Conservation (phyloP, 352 stramenopile species). For the Globisporangium lucens region DNA sequence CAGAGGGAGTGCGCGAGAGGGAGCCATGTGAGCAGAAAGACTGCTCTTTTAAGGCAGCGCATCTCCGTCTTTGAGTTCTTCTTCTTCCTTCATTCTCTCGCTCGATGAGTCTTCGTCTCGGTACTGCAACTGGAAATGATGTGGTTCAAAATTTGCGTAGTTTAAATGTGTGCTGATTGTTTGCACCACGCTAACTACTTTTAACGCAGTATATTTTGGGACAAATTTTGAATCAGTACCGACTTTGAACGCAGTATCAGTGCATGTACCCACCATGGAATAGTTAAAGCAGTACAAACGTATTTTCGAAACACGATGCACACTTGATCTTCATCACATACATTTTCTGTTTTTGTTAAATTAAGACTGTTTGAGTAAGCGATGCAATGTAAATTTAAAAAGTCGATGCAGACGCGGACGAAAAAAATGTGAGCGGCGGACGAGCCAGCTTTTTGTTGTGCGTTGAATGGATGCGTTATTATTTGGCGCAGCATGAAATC, state of each 20-base stretch:
- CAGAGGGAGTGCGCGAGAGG: slow-evolving; percentile 2
- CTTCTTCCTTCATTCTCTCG: not conserved
- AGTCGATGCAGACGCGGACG: not conserved
- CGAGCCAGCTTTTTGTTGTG: not conserved
- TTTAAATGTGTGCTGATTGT: not conserved
- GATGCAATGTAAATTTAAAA: not conserved
- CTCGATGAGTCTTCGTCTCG: not conserved
- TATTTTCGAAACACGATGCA: not conserved
- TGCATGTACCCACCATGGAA: not conserved
- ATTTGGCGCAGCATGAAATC: not conserved
- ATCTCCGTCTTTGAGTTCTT: not conserved
- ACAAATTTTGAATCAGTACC: not conserved
- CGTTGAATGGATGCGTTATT: not conserved
- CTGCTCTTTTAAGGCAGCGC: not conserved
- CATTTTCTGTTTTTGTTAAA: not conserved
- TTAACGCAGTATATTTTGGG: not conserved
- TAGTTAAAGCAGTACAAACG: not conserved
- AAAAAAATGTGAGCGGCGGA: not conserved
- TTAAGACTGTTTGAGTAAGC: not conserved
- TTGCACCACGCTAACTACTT: not conserved
- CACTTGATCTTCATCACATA: not conserved
- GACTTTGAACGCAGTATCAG: not conserved
- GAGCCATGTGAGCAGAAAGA: slow-evolving; percentile 1
- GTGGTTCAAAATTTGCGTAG: not conserved
- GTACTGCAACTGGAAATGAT: not conserved